Base-by-base conservation (phyloP, 805 yeast genomes). In the Lipomyces mesembrius region DNA sequence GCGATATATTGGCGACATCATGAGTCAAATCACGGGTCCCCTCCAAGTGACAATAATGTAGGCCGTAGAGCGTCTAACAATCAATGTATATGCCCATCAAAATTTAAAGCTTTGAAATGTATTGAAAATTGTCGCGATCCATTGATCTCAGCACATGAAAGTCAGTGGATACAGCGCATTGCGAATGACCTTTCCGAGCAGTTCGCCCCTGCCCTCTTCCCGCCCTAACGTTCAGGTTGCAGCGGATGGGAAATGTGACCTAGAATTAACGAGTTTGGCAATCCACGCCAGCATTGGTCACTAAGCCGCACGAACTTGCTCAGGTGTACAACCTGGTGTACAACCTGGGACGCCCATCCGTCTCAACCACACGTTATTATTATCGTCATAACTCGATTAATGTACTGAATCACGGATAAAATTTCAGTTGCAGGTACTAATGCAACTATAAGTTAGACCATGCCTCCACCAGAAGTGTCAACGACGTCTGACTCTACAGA, bases 1-100 rank as follows among this genome's bases (percentile, higher is more conserved):
- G 17, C 59, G 25, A 34, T 34, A 61, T 49, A 62, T 61, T n/a
- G 65, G 65, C 20, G 65, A 60, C 65, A 54, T 60, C 17, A 20
- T 3, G 49, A n/a, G 20, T 43, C 49, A 17, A n/a, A 43, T 43
- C 22, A 43, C 9, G 8, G 2, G 2, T 43, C 22, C 8, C 20
- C 9, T 17, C 49, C 39, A 29, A 12, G 39, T 14, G 39, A 11
- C 39, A 14, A 37, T 43, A 43, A 17, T 43, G 9, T 17, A 17
- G 49, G 22, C 9, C 29, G 20, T 6, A 12, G n/a, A 6, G 20
- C 4, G 3, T 43, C 20, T n/a, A 43, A 43, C 9, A 43, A 17
- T n/a, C 22, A 43, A 8, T n/a, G 20, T 43, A 43, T 17, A 43
- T 12, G 20, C 49, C 20, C 49, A 17, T 9, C 39, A 25, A 17